Base-by-base conservation (phyloP, 768 basidiomycete species). In the Russula sp. region DNA sequence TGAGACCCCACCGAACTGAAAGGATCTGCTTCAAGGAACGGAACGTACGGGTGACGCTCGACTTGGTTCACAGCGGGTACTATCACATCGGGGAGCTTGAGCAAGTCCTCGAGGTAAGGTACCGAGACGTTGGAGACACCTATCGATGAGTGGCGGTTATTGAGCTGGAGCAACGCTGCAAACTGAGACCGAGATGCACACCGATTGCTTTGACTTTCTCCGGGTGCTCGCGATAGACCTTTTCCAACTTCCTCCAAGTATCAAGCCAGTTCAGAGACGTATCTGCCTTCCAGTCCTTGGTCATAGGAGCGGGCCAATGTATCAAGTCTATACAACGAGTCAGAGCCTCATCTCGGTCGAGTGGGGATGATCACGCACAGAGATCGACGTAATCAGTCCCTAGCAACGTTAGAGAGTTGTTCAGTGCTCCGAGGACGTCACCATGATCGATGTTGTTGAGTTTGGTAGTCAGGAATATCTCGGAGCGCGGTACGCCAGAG, bases 251-350 rank as follows among this genome's bases (percentile, higher is more conserved):
- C 68, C 83, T 84, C 90, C 90, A 93, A 35, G 90, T 89, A 67
- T 93, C 80, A 50, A 85, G 74, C 83, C 88, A 88, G 69, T 83
- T 80, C 69, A 76, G 73, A 18, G 70, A 75, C 68, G 77, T 81
- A 68, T 87, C 83, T 7, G 84, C 76, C 60, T 76, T 75, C 54
- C 76, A 76, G 61, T 82, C 82, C 46, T 67, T 66, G 11, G 80
- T 82, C 82, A 89, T 82, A 38, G 89, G 86, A 20, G 86, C 83
- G 14, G 90, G 91, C 90, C 88, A 90, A 73, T 90, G 88, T 80
- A 90, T 83, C 60, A 90, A 76, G 82, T 83, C 85, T 86, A 22
- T 86, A 22, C 47, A 25, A 46, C 56, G 25, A 51, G 22, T 39
- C 10, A 25, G n/a, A 49, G 9, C 10, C 32, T n/a, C 29, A 34